Evolutionary conservation across 345 rosid species (phyloP).

Genomic region (Ceriops tagal): DNA sequence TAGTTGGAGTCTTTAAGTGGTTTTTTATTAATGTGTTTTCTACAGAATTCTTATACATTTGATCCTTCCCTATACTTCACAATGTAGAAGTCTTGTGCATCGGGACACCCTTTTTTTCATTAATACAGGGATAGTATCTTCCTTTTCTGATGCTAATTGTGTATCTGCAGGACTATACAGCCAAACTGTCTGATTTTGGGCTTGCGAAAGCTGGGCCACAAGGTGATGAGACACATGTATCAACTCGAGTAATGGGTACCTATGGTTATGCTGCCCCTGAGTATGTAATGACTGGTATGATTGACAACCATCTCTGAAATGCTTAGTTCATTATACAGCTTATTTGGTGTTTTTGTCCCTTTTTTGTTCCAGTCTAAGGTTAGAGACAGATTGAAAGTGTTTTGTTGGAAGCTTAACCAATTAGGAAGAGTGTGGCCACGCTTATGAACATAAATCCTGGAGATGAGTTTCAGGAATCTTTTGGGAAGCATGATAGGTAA

Average conservation of each 20-base stretch:
- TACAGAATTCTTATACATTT: no score
- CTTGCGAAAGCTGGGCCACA: conserved; percentile 99
- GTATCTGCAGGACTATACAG: conserved; percentile 72
- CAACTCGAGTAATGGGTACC: conserved; percentile 97
- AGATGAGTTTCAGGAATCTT: background rate
- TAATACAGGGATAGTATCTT: background rate
- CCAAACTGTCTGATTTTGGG: conserved; percentile 97
- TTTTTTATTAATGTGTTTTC: no score
- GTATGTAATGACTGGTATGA: conserved; percentile 93
- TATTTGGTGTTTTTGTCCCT: no score
- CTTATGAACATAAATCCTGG: no score
- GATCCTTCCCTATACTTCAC: no score
- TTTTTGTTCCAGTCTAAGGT: no score
- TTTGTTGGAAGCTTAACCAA: no score
- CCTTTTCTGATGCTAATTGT: background rate
- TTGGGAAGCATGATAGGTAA: background rate
- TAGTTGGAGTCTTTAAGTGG: conserved; percentile 5
- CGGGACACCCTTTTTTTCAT: background rate
- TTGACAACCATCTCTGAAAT: conserved; percentile 6
- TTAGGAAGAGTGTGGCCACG: no score
- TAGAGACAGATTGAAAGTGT: no score
- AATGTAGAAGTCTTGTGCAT: no score
- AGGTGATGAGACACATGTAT: conserved; percentile 95
- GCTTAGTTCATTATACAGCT: background rate
- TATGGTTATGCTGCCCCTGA: conserved; percentile 98